Conservation (phyloP, 2,329 filamentous ascomycete genomes). For the Alternaria gansuensis region DNA sequence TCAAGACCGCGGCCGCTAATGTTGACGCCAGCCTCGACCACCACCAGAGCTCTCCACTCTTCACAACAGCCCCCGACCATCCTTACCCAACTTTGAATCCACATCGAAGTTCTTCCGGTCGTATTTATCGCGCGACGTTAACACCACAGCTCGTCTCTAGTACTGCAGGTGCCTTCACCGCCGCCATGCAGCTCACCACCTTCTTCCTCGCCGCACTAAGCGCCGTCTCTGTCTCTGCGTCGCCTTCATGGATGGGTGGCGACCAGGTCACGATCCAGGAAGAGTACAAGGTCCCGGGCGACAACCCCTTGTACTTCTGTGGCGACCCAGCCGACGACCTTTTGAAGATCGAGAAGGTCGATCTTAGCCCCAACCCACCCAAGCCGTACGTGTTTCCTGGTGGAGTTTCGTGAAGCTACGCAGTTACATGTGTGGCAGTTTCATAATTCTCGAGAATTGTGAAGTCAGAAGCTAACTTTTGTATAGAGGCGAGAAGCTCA, state of each 20-base stretch:
- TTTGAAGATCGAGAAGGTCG: constrained; percentile 78
- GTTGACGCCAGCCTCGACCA: constrained; percentile 19
- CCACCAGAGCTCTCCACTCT: constrained; percentile 19
- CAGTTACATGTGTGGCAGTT: background rate
- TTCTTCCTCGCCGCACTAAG: constrained; percentile 56
- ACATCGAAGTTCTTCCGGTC: background rate
- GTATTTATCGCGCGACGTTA: constrained; percentile 1
- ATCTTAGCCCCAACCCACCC: constrained; percentile 87
- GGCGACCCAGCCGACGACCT: constrained; percentile 73
- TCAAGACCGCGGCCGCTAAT: constrained; percentile 15
- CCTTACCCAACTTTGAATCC: constrained; percentile 7
- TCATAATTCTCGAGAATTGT: background rate
- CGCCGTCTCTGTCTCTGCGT: constrained; percentile 54
- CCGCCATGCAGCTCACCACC: constrained; percentile 48
- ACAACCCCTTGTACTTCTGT: constrained; percentile 87
- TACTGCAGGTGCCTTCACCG: constrained; percentile 7
- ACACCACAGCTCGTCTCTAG: background rate
- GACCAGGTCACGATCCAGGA: constrained; percentile 60
- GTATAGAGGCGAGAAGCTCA: constrained; percentile 75
- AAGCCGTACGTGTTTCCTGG: constrained; percentile 70
- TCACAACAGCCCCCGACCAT: constrained; percentile 5
- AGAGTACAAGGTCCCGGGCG: constrained; percentile 75
- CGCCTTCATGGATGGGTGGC: constrained; percentile 55
- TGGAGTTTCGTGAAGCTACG: background rate
- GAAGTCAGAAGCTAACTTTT: constrained; percentile 10